phyloP scores from a whole-genome alignment of 2,329 filamentous ascomycete genomes.

The Aspergillus intermedius region DNA sequence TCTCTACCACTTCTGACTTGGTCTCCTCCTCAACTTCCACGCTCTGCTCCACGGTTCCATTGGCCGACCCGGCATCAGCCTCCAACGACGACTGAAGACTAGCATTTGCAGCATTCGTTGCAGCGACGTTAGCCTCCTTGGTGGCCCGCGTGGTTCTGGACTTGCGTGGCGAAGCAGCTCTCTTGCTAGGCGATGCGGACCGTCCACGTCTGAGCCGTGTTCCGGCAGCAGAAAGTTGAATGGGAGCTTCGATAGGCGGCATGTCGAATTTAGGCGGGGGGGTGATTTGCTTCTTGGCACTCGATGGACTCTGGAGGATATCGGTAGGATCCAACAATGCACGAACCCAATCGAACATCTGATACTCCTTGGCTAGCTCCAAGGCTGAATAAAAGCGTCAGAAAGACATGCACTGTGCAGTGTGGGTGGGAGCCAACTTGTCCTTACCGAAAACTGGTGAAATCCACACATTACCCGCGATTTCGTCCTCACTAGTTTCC shows the following conservation, averaged over 20 bases:
- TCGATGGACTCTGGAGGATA: slow-evolving; percentile 61
- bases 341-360: slow-evolving; percentile 77
- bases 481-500: slow-evolving; percentile 81
- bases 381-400: slow-evolving; percentile 55
- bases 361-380: slow-evolving; percentile 76
- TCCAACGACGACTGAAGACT: slow-evolving; percentile 45
- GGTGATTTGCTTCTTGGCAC: slow-evolving; percentile 67
- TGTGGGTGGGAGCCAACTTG: not conserved
- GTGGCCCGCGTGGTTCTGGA: slow-evolving; percentile 43
- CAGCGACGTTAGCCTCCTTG: slow-evolving; percentile 45
- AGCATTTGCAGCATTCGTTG: slow-evolving; percentile 43
- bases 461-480: slow-evolving; percentile 95
- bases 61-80: slow-evolving; percentile 19
- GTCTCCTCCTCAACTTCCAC: slow-evolving; percentile 20
- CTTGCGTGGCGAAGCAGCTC: slow-evolving; percentile 48
- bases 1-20: slow-evolving; percentile 19
- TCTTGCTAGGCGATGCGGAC: slow-evolving; percentile 53
- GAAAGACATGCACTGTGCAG: not conserved
- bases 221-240: slow-evolving; percentile 20
- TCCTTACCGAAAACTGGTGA: slow-evolving; percentile 62
- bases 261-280: slow-evolving; percentile 75
- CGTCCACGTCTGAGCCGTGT: slow-evolving; percentile 50
- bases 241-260: slow-evolving; percentile 38
- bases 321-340: slow-evolving; percentile 86
- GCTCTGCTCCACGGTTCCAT: slow-evolving; percentile 20